Conservation (phyloP, 148 eudicot genomes). For the Rheum nobile region DNA sequence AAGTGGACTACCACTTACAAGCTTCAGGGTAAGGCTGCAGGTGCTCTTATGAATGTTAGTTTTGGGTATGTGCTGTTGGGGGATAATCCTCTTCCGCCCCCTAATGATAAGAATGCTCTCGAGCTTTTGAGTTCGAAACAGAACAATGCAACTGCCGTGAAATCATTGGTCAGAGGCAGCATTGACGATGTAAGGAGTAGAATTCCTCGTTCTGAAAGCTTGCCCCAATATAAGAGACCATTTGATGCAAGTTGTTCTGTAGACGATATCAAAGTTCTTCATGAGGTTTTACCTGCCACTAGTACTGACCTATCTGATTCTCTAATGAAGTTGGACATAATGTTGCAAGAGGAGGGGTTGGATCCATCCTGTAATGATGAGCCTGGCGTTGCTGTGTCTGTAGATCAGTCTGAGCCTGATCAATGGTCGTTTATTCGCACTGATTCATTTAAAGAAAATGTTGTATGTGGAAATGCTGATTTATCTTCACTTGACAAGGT, state of each 20-base stretch:
- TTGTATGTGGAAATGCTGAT: slow-evolving; percentile 27
- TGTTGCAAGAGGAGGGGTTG: slow-evolving; percentile 50
- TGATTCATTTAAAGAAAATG: slow-evolving; percentile 23
- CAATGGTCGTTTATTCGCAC: slow-evolving; percentile 13
- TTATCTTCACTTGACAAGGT: slow-evolving; percentile 33
- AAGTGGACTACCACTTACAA: slow-evolving; percentile 87
- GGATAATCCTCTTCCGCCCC: slow-evolving; percentile 21
- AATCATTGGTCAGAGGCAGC: too few species aligned
- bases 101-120: slow-evolving; percentile 31
- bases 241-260: slow-evolving; percentile 25
- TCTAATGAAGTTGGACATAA: slow-evolving; percentile 36
- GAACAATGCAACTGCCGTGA: slow-evolving; percentile 13
- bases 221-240: slow-evolving; percentile 39
- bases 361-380: slow-evolving; percentile 28
- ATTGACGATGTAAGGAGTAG: slow-evolving; percentile 19
- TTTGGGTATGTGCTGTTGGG: slow-evolving; percentile 59
- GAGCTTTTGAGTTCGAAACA: slow-evolving; percentile 26
- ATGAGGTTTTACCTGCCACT: slow-evolving; percentile 55
- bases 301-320: slow-evolving; percentile 47
- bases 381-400: slow-evolving; percentile 26
- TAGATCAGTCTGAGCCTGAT: slow-evolving; percentile 18
- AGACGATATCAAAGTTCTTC: slow-evolving; percentile 70
- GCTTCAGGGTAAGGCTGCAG: slow-evolving; percentile 73
- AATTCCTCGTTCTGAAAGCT: slow-evolving; percentile 35
- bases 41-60: slow-evolving; percentile 83